Conservation (phyloP, 176 grass and related monocot genomes). For the Miscanthus lutarioriparius region DNA sequence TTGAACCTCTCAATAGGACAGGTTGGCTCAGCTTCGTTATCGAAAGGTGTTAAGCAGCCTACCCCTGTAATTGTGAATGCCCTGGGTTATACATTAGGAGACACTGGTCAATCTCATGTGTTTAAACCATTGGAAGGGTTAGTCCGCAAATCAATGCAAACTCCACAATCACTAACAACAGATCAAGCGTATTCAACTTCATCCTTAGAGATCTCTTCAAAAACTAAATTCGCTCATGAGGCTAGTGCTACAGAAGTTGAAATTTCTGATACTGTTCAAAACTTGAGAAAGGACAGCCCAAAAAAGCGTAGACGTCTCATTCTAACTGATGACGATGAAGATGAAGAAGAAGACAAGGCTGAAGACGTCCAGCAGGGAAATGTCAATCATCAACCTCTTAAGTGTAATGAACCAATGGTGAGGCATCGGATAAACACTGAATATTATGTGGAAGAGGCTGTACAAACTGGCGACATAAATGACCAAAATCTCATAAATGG, state of each 20-base stretch:
- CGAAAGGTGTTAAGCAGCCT: background rate
- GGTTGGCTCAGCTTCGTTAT: background rate
- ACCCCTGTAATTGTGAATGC: background rate
- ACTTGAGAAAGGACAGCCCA: too few species aligned
- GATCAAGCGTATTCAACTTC: too few species aligned
- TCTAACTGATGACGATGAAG: background rate
- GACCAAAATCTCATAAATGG: conserved; percentile 7
- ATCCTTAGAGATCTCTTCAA: too few species aligned
- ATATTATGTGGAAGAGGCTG: conserved; percentile 15
- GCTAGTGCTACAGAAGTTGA: too few species aligned
- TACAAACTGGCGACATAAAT: conserved; percentile 6
- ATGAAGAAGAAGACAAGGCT: conserved; percentile 20
- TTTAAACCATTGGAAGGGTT: background rate
- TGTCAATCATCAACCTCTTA: background rate
- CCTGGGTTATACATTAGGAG: background rate
- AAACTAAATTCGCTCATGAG: too few species aligned
- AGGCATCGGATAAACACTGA: background rate
- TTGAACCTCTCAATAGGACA: background rate
- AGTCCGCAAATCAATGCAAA: background rate
- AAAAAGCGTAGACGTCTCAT: too few species aligned
- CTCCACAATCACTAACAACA: too few species aligned
- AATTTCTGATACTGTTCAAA: too few species aligned
- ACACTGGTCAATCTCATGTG: background rate
- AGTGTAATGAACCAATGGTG: conserved; percentile 20
- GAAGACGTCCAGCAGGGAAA: background rate